Conservation (phyloP, 2,329 filamentous ascomycete genomes). For the Ophiostoma himal-ulmi region DNA sequence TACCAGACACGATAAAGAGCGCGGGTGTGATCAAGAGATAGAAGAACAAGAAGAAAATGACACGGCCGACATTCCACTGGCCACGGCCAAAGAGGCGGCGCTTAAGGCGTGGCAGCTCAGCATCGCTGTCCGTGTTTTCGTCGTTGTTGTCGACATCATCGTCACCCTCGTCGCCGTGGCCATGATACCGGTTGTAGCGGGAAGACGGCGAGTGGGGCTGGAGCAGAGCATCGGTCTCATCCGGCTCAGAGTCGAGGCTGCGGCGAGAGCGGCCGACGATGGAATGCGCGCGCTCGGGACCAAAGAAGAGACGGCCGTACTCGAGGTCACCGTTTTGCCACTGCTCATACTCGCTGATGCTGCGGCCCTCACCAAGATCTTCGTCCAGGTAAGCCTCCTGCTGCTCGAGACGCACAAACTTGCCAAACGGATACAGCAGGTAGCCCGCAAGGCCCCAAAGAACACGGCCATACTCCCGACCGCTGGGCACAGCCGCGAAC, state of each 20-base stretch:
- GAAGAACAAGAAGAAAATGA: constrained; percentile 95
- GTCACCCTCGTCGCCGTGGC: not conserved
- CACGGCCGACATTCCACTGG: constrained; percentile 88
- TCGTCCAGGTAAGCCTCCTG: constrained; percentile 93
- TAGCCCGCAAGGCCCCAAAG: constrained; percentile 81
- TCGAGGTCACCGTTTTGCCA: constrained; percentile 98
- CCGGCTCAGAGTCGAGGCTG: constrained; percentile 76
- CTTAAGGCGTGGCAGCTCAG: constrained; percentile 51
- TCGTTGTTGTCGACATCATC: constrained; percentile 16
- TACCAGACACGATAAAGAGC: constrained; percentile 74
- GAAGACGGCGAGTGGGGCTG: constrained; percentile 45
- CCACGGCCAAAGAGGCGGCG: constrained; percentile 88
- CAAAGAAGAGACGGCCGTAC: constrained; percentile 92
- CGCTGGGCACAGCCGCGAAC: constrained; percentile 72
- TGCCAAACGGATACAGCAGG: constrained; percentile 92
- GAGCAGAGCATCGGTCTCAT: constrained; percentile 85
- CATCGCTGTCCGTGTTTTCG: constrained; percentile 26
- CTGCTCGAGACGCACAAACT: constrained; percentile 87
- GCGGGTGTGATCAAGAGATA: constrained; percentile 86
- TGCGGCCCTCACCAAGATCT: constrained; percentile 90
- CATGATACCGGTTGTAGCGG: constrained; percentile 3
- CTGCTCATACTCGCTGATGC: constrained; percentile 97
- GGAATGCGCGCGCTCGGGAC: constrained; percentile 69
- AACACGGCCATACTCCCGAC: constrained; percentile 76
- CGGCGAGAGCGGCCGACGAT: constrained; percentile 80